Evolutionary conservation across 1,284 basidiomycete species (phyloP).

Genomic region (Fomes fomentarius): DNA sequence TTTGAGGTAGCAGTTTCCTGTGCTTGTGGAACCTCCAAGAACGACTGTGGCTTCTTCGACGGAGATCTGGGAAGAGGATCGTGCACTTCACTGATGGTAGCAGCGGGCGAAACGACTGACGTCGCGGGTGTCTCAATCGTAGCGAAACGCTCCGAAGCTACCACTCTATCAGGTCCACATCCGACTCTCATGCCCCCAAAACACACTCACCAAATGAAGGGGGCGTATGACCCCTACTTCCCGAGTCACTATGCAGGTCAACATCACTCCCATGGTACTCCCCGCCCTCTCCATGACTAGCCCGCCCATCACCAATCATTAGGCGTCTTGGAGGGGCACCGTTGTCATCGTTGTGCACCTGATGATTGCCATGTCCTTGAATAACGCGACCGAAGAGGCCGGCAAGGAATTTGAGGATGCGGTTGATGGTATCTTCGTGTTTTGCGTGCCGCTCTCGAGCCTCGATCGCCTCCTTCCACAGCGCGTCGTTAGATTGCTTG

Average conservation of each 20-base stretch:
- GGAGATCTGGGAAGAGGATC: constrained; percentile 8
- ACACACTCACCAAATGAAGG: constrained; percentile 24
- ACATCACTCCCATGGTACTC: constrained; percentile 43
- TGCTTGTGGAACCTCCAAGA: constrained; percentile 7
- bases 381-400: constrained; percentile 82
- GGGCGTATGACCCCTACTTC: constrained; percentile 20
- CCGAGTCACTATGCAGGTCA: constrained; percentile 27
- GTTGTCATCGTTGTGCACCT: constrained; percentile 35
- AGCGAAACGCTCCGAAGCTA: constrained; percentile 32
- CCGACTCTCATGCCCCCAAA: background rate
- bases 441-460: constrained; percentile 82
- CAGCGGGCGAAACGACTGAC: constrained; percentile 20
- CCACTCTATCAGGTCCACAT: background rate
- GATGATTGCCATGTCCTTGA: constrained; percentile 45
- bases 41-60: constrained; percentile 5
- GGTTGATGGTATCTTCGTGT: constrained; percentile 95
- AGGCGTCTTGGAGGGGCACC: constrained; percentile 55
- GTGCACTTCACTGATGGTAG: constrained; percentile 16
- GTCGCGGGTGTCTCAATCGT: constrained; percentile 36
- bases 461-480: constrained; percentile 92
- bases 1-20: background rate
- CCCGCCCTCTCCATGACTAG: constrained; percentile 38
- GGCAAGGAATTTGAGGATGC: constrained; percentile 93
- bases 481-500: constrained; percentile 84
- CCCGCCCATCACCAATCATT: constrained; percentile 61